Evolutionary conservation across 2,329 filamentous ascomycete genomes (phyloP), one percentile per base, ranked within the genome.

Genomic region (Cladosporium sp.): DNA sequence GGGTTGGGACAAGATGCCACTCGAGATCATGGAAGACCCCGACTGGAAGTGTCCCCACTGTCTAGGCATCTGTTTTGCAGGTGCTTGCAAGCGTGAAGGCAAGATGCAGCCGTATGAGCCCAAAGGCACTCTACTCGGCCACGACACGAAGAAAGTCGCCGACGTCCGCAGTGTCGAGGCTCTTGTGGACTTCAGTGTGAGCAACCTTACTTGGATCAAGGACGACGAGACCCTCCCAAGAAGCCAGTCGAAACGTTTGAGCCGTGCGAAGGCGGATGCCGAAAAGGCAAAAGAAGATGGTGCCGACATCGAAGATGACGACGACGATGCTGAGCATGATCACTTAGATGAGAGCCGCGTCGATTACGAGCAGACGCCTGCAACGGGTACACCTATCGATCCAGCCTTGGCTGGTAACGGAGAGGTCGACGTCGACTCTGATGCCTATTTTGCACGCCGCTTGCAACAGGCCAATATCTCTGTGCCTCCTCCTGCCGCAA

Each of bases 11-110:
- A 87, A 93, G 76, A 90, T 92, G 86, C 95, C 95, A 0, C 88
- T 94, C 72, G 83, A 87, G 24, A 87, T 93, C 0, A 90, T 97
- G 85, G 89, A 96, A 74, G 85, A 92, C 69, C 86, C 89, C 69
- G 83, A 88, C 58, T 99, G 95, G 94, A 86, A 90, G 73, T 99
- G 95, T 70, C 95, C 95, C 0, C 92, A 90, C 74, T 99, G 95
- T 76, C 83, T 86, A 26, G 88, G 89, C 21, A 92, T 94, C 44
- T 99, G 95, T 82, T 96, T 93, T 70, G 97, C 93, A 73, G 91
- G 88, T 14, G 82, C 84, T 54, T 99, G 95, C 77, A 88, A 91
- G 38, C 87, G 88, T 51, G 84, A 86, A 67, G 80, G 83, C 10
- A 87, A 85, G n/a, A 91, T 91, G 72, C 84, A 83, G 5, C 91